Conservation (phyloP, 75 land plant genomes). For the Chamaecyparis obtusa region DNA sequence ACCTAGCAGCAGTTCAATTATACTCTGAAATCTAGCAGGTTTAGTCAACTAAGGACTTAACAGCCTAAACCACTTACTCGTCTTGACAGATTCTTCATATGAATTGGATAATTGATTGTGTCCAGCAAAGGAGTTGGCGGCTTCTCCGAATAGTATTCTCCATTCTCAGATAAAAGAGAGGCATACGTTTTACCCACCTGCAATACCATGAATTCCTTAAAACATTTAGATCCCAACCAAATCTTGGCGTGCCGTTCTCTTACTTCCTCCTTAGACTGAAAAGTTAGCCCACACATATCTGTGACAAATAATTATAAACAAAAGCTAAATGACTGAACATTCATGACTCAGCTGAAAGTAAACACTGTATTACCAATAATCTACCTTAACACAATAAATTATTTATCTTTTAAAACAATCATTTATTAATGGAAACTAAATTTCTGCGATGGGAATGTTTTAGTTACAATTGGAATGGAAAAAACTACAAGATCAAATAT, state of each 20-base stretch:
- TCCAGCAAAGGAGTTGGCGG: slow-evolving; percentile 97
- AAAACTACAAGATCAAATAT: not conserved
- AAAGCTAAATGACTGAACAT: not conserved
- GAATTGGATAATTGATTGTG: slow-evolving; percentile 87
- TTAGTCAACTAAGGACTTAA: slow-evolving; percentile 12
- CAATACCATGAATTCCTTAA: not conserved
- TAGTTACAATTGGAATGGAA: not conserved
- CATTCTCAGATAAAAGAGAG: slow-evolving; percentile 19
- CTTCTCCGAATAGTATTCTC: slow-evolving; percentile 69
- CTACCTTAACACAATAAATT: not conserved
- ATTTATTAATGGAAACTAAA: not conserved
- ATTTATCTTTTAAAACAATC: not conserved
- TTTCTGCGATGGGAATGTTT: not conserved
- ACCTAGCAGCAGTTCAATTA: not conserved
- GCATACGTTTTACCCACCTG: slow-evolving; percentile 9
- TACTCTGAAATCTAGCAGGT: not conserved
- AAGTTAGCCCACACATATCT: not conserved
- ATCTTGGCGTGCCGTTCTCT: not conserved
- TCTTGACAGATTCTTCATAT: slow-evolving; percentile 81
- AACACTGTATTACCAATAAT: not conserved
- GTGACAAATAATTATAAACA: too few relatives aligned
- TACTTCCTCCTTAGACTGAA: not conserved
- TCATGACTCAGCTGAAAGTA: not conserved
- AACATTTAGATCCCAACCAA: slow-evolving; percentile 5
- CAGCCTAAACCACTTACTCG: slow-evolving; percentile 35